Conservation (phyloP, 139 green algal species). For the Yamagishiella unicocca region DNA sequence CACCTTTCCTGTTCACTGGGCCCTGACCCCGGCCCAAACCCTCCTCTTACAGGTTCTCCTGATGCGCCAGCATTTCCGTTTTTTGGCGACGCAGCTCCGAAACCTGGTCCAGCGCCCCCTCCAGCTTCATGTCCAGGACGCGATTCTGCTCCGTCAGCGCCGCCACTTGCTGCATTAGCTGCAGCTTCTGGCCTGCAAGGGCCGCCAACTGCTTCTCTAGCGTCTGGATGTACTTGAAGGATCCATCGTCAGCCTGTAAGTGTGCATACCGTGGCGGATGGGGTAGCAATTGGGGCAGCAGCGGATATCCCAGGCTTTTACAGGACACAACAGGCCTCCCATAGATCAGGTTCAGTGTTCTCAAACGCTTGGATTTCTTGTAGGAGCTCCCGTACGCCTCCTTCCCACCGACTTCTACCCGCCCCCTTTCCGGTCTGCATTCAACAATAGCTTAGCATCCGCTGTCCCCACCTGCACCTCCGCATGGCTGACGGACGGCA, state of each 20-base stretch:
- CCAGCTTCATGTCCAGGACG: constrained; percentile 46
- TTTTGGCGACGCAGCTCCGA: constrained; percentile 40
- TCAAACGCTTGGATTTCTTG: too few relatives aligned
- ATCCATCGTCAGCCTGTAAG: constrained; percentile 47
- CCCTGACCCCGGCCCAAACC: neutral
- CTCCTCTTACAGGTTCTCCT: constrained; percentile 34
- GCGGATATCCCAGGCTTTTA: too few relatives aligned
- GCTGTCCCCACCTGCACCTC: constrained; percentile 39
- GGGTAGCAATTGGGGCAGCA: too few relatives aligned
- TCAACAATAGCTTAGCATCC: too few relatives aligned
- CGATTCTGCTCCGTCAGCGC: constrained; percentile 6
- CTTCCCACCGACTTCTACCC: too few relatives aligned
- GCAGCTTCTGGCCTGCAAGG: constrained; percentile 41
- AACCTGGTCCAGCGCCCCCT: constrained; percentile 35
- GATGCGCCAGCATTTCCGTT: constrained; percentile 45
- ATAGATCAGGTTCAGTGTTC: too few relatives aligned
- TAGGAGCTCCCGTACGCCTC: too few relatives aligned
- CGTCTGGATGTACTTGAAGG: neutral
- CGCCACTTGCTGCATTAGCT: constrained; percentile 32
- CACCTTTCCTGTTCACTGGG: too few relatives aligned
- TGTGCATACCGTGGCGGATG: too few relatives aligned
- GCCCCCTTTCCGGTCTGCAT: too few relatives aligned
- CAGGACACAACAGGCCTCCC: too few relatives aligned
- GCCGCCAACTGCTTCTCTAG: constrained; percentile 26
- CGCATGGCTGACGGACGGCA: constrained; percentile 35